Evolutionary conservation across 2,329 filamentous ascomycete species (phyloP).

Genomic region (Diaporthe vaccinii): DNA sequence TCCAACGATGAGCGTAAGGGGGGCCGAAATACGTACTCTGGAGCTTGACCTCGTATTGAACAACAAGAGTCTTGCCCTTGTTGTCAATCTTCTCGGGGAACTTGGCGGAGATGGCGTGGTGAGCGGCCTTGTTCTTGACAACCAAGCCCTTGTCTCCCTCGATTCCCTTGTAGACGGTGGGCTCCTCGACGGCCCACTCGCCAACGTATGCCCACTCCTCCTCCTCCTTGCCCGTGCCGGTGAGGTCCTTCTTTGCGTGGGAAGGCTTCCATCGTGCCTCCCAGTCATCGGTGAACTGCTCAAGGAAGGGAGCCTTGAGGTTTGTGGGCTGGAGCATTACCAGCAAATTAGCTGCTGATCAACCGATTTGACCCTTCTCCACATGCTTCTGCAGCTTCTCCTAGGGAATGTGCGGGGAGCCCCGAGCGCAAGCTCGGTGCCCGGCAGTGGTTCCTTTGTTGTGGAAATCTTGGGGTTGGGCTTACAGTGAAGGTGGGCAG

Average conservation of each 20-base stretch:
- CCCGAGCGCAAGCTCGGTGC: constrained; percentile 29
- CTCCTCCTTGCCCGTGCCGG: constrained; percentile 80
- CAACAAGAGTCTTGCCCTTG: constrained; percentile 96
- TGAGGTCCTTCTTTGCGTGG: constrained; percentile 92
- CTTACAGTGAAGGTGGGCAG: constrained; percentile 91
- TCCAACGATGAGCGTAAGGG: background rate
- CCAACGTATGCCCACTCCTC: constrained; percentile 98
- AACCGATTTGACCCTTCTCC: background rate
- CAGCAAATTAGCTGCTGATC: constrained; percentile 26
- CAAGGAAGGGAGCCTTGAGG: constrained; percentile 93
- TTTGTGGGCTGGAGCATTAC: constrained; percentile 76
- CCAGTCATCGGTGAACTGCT: constrained; percentile 99
- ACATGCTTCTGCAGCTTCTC: background rate
- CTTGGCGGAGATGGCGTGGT: constrained; percentile 99
- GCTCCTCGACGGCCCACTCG: constrained; percentile 97
- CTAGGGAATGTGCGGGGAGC: background rate
- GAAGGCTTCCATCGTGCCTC: constrained; percentile 93
- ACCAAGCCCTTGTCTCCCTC: constrained; percentile 97
- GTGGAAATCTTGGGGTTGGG: constrained; percentile 44
- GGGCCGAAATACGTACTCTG: constrained; percentile 77
- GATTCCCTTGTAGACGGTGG: constrained; percentile 88
- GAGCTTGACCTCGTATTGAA: constrained; percentile 99
- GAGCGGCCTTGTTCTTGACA: constrained; percentile 96
- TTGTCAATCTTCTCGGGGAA: constrained; percentile 97
- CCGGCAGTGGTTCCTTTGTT: background rate